Base-by-base conservation (phyloP, 148 eudicot species). In the Dianthus caryophyllus region DNA sequence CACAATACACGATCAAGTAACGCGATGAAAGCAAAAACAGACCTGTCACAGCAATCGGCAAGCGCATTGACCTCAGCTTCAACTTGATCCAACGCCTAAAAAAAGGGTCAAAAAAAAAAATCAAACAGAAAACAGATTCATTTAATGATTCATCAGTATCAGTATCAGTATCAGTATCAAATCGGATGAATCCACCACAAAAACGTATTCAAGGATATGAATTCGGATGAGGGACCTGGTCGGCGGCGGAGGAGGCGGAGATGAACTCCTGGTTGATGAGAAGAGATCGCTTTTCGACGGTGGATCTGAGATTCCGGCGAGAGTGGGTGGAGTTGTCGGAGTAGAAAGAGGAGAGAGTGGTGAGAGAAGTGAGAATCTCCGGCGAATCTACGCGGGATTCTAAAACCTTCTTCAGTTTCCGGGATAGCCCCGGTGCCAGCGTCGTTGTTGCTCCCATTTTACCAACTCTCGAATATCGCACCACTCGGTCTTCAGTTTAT, bases 41-140 rank as follows among this genome's bases (percentile, higher is more conserved):
- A 94, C 99, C 82, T 88, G 60, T 94, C 96, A 24, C 99, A 94
- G 63, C 97, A 94, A 62, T 94, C 90, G 9, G 96, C 84, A 67
- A 94, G 82, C 36, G 88, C 81, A 79, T 90, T 82, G 20, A 94
- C 96, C 87, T 94, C 99, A 67, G 91, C 93, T 68, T 94, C 99
- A n/a, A 94, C 99, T 66, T 82, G 96, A 85, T 94, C 99, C 87
- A 94, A 82, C 20, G 99, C 96, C 99, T 94, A 70, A 51, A 49
- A 65, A 43, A 24, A 27, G 21, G 25, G 60, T 16, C 51, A 55
- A 69, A 51, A 21, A 16, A 46, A 75, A 39, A 30, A 15, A 38
- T 25, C 41, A 41, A 11, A 3, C 15, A 33, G 7, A n/a, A n/a
- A n/a, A n/a, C n/a, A n/a, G n/a, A n/a, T n/a, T 33, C 38, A 33